Evolutionary conservation across 108 stramenopile genomes (phyloP), one percentile per base, ranked within the genome.

Genomic region (Cyclostephanos invisitatus): DNA sequence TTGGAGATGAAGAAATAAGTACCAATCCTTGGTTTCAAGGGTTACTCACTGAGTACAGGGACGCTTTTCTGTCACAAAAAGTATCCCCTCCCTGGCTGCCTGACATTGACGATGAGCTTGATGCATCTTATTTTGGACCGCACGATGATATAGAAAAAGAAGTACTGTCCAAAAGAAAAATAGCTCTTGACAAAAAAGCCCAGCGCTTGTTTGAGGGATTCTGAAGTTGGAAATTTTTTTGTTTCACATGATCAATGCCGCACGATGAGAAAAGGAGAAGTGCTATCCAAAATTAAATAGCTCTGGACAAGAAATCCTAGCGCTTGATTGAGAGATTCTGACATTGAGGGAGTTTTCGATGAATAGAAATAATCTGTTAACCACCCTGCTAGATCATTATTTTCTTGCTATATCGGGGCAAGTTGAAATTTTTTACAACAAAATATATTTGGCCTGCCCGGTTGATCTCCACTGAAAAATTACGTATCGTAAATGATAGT

Each of bases 21-120:
- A 77, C 68, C 18, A 64, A 77, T 44, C 56, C 76, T 17, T 77
- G 76, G 76, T 77, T 77, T 70, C 76, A 77, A 36, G 76, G 76
- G 2, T 64, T 77, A 9, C 64, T 77, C n/a, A 77, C 76, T 8
- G 65, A 75, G 29, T 73, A 57, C 47, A 29, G 54, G 12, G 56
- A 64, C 4, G 72, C 53, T 29, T 63, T 73, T 17, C 29, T 73
- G 24, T 32, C 72, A 14, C 27, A 73, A 28, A 73, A 65, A 20
- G 59, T 77, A 28, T 65, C 76, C 28, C 76, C 76, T 49, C 76
- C 76, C 2, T 77, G 76, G 76, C 69, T 77, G 7, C 76, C 76
- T 14, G 76, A 77, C 15, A 70, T 77, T 44, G 69, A 70, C 47
- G 35, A 77, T 58, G 69, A 70, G 63, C 69, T 77, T 8, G 76